These are phyloP conservation scores for Suhomyces tanzawaensis DNA, from an alignment of 805 yeast genomes.

Conservation along the genomic window DNA sequence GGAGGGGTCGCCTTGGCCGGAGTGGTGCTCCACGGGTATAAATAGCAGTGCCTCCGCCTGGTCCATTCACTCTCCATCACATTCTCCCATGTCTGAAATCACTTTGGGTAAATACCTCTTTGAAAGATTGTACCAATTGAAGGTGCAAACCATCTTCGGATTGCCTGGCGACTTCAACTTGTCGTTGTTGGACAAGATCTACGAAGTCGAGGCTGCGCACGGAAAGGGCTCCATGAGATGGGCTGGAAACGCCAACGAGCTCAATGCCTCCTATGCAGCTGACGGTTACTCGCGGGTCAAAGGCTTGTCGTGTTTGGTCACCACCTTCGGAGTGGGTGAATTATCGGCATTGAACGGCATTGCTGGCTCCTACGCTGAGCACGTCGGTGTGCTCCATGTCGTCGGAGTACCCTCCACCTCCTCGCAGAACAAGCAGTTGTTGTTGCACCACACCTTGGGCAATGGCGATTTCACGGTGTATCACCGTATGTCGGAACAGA, in stretches of 20 bases:
- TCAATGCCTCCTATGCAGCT: conserved; percentile 85
- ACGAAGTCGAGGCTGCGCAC: conserved; percentile 58
- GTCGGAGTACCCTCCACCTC: conserved; percentile 83
- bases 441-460: conserved; percentile 82
- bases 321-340: conserved; percentile 93
- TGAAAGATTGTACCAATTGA: conserved; percentile 73
- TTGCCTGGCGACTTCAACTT: conserved; percentile 83
- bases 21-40: conserved; percentile 1
- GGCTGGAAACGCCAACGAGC: conserved; percentile 90
- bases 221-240: conserved; percentile 50
- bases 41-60: background rate
- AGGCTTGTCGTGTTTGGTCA: conserved; percentile 69
- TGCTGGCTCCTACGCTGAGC: conserved; percentile 88
- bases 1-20: too few species aligned
- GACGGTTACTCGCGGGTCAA: conserved; percentile 85
- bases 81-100: conserved; percentile 39
- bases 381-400: conserved; percentile 78
- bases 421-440: conserved; percentile 67
- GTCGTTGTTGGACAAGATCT: conserved; percentile 65
- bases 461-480: conserved; percentile 79
- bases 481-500: conserved; percentile 72
- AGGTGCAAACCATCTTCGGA: conserved; percentile 70
- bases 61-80: background rate
- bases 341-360: conserved; percentile 80
- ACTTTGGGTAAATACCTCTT: conserved; percentile 76